Percentiles rank a stretch among this genome's conserved stretches.
These are phyloP conservation scores for Ehretia macrophylla DNA, from an alignment of 257 asterid genomes.

Conservation along the genomic window DNA sequence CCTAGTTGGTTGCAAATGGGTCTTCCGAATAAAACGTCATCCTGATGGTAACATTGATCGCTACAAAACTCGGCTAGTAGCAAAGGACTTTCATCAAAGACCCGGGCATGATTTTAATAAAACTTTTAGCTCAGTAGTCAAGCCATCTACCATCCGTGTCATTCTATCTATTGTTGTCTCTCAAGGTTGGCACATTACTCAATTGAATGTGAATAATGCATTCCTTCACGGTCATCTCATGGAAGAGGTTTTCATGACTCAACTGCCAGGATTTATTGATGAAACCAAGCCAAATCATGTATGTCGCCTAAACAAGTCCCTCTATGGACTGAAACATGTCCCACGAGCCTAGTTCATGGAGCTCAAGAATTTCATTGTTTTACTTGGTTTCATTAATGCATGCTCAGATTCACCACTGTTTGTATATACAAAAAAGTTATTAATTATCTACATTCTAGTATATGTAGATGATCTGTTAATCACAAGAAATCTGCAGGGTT, in stretches of 20 bases:
- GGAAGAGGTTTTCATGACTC: background rate
- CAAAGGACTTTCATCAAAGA: background rate
- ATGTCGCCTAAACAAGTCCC: background rate
- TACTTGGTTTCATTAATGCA: background rate
- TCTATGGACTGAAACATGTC: slow-evolving; percentile 1
- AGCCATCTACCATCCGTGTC: background rate
- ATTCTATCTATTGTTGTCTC: background rate
- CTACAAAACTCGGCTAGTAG: slow-evolving; percentile 3
- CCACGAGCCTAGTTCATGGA: background rate
- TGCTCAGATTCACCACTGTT: background rate
- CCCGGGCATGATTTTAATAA: background rate
- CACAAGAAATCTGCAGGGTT: background rate
- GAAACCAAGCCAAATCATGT: background rate
- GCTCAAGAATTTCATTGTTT: background rate
- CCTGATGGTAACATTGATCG: background rate
- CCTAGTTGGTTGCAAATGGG: background rate
- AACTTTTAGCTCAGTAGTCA: background rate
- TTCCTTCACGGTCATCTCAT: background rate
- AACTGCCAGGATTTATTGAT: background rate
- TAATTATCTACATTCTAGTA: background rate
- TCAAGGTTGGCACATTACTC: background rate
- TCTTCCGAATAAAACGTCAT: background rate
- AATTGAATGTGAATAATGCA: background rate
- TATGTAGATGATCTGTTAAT: background rate
- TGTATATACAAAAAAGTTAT: too few species aligned